Base-by-base conservation (phyloP, 345 rosid species). In the Microcos paniculata region DNA sequence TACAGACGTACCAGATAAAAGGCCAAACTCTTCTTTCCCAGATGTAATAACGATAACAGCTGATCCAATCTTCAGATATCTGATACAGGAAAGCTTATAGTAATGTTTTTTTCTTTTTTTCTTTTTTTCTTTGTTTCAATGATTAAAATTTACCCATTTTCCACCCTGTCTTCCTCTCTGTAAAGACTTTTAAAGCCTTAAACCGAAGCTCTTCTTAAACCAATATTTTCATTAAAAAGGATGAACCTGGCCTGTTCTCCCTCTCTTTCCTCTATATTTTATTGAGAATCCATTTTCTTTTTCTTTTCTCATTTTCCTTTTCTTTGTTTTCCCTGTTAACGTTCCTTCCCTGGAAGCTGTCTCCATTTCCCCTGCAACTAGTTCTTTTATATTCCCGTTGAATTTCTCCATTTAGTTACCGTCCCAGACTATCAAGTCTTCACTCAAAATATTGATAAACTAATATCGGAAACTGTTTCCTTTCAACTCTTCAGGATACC, bases 331-430 rank as follows among this genome's bases (percentile, higher is more conserved):
- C 74, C 46, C 13, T 67, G 8, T 72, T 66, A 26, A 55, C 73
- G 75, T 24, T 76, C 75, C 71, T 38, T 64, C 51, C 56, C 56
- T 53, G 59, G 82, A 79, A 75, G 65, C 75, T 81, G 84, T 83
- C 84, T 78, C 85, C 80, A 66, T 80, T 84, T 86, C 82, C 70
- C 90, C 88, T 80, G 83, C 91, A 85, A 90, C 78, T 85, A 65
- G 89, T 48, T 71, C 67, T 79, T 84, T 81, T 81, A 70, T 65
- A 67, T 76, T 55, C 71, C 72, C 75, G 80, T 79, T 55, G 59
- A 55, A 19, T 48, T 46, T 57, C 72, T 61, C 43, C 21, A 73
- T 73, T 42, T 12, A 73, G 24, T 43, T 72, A 35, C 40, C 14
- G 24, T 21, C 42, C 23, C 11, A 26, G 30, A 61, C 55, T 24